These are phyloP conservation scores for Cenococcum geophilum DNA, from an alignment of 495 filamentous ascomycete species.

Conservation along the genomic window DNA sequence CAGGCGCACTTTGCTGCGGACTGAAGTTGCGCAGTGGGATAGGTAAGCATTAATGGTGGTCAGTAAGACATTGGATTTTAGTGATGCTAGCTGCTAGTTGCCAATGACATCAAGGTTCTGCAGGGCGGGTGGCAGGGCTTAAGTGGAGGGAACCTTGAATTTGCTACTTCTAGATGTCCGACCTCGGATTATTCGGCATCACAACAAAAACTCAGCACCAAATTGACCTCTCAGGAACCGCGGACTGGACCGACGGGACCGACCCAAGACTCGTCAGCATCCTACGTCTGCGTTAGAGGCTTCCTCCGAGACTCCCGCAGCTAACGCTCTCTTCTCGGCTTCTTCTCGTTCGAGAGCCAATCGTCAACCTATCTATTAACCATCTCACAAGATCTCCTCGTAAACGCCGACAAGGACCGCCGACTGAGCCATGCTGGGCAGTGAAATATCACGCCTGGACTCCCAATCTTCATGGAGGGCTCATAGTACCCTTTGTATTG, in stretches of 20 bases:
- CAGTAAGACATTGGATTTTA: not conserved
- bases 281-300: not conserved
- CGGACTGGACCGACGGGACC: no score
- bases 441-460: conserved; percentile 1
- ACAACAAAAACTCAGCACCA: not conserved
- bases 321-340: not conserved
- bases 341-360: no score
- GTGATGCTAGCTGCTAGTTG: no score
- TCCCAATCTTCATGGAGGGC: not conserved
- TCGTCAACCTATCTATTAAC: not conserved
- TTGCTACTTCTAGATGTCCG: not conserved
- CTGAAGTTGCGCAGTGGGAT: not conserved
- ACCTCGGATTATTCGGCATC: not conserved
- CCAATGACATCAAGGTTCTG: not conserved
- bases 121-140: not conserved
- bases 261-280: not conserved
- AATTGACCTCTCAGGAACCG: not conserved
- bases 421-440: conserved; percentile 16
- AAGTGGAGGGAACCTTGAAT: not conserved
- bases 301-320: not conserved
- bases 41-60: not conserved
- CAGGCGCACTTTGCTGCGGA: no score
- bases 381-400: not conserved
- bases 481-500: not conserved
- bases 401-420: conserved; percentile 11